phyloP scores from a whole-genome alignment of 306 rosid genomes.

The Urtica urens region DNA sequence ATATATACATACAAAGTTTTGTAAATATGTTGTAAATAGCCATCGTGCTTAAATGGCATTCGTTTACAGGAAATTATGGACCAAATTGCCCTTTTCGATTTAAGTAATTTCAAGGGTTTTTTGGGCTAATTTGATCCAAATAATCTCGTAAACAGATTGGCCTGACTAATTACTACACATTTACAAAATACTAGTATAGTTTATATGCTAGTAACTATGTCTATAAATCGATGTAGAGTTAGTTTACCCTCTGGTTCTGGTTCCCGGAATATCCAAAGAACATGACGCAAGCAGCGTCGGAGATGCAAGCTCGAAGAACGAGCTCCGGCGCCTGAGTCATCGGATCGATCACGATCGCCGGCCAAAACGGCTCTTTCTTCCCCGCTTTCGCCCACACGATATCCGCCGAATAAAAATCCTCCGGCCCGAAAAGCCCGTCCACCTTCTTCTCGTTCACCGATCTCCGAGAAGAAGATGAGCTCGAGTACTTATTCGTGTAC shows the following conservation, averaged over 20 bases:
- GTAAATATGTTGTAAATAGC: too few species aligned
- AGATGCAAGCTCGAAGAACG: conserved; percentile 77
- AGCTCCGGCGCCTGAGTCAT: conserved; percentile 84
- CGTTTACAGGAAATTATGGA: too few species aligned
- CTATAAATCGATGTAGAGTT: too few species aligned
- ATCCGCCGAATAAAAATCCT: conserved; percentile 84
- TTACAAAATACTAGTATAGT: too few species aligned
- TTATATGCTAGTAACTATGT: too few species aligned
- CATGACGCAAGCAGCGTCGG: conserved; percentile 97
- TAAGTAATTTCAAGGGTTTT: too few species aligned
- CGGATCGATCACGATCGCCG: conserved; percentile 96
- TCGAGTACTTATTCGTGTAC: conserved; percentile 31
- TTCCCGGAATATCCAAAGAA: conserved; percentile 80
- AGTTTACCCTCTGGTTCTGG: conserved; percentile 84
- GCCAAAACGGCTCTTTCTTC: conserved; percentile 94
- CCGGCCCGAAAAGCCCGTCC: conserved; percentile 72
- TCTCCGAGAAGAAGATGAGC: conserved; percentile 34
- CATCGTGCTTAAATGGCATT: too few species aligned
- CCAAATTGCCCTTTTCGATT: too few species aligned
- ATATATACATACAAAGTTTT: too few species aligned
- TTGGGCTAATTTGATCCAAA: too few species aligned
- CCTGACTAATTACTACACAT: too few species aligned
- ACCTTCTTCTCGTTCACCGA: conserved; percentile 26
- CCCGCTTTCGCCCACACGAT: conserved; percentile 98
- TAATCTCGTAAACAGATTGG: too few species aligned